These are phyloP conservation scores for Tympanopsis confertula DNA, from an alignment of 2,329 filamentous ascomycete genomes.

Conservation along the genomic window DNA sequence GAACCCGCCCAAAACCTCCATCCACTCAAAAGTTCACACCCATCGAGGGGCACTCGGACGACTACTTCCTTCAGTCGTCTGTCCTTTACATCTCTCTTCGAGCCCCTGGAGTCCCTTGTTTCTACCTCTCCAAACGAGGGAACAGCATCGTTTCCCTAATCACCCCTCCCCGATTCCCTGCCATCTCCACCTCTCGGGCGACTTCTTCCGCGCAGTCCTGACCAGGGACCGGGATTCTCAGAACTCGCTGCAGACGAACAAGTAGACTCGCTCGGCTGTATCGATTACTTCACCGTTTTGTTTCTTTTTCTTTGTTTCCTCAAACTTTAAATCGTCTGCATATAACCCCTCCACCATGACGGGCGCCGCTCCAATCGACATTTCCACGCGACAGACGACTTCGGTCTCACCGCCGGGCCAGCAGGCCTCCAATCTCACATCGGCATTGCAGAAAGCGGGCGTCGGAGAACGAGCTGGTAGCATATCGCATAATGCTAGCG, in stretches of 20 bases:
- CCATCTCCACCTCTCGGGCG: neutral
- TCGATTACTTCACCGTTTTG: neutral
- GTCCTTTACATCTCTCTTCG: neutral
- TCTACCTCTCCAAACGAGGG: neutral
- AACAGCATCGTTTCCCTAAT: neutral
- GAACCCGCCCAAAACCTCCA: neutral
- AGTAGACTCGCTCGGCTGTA: neutral
- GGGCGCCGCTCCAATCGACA: neutral
- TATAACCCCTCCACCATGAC: no score
- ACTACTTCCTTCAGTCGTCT: neutral
- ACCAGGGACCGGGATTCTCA: no score
- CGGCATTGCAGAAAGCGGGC: neutral
- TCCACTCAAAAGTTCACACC: no score
- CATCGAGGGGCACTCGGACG: neutral
- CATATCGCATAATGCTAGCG: neutral
- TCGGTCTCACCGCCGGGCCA: neutral
- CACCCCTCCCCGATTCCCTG: neutral
- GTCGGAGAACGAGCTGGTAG: neutral
- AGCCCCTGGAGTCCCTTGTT: no score
- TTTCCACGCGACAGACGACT: neutral
- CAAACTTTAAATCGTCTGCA: neutral
- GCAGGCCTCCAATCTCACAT: neutral
- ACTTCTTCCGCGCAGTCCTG: no score
- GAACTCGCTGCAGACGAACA: neutral
- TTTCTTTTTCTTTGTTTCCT: neutral